These are phyloP conservation scores for Picea abies DNA, from an alignment of 83 land plant genomes.

Conservation along the genomic window DNA sequence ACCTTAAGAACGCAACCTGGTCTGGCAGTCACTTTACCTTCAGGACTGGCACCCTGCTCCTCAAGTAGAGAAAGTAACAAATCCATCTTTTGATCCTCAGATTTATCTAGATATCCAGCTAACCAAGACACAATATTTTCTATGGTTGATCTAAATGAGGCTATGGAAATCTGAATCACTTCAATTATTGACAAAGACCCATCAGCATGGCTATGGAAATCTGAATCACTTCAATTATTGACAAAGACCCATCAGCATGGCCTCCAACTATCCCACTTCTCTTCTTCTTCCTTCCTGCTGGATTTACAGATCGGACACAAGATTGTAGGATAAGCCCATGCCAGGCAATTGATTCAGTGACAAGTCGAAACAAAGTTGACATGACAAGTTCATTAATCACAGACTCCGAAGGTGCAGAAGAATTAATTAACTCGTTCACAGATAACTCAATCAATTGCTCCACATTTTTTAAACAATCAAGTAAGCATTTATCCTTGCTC, in stretches of 20 bases:
- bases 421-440: conserved; percentile 20
- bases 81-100: conserved; percentile 46
- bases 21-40: conserved; percentile 13
- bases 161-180: too few species aligned
- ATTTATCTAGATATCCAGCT: conserved; percentile 28
- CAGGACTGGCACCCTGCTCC: conserved; percentile 2
- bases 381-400: conserved; percentile 27
- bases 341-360: conserved; percentile 71
- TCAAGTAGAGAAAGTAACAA: conserved; percentile 26
- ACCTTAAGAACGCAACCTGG: conserved; percentile 45
- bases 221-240: conserved; percentile 21
- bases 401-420: background rate
- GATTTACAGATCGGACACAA: conserved; percentile 41
- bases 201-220: conserved; percentile 22
- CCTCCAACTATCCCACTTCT: conserved; percentile 29
- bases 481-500: conserved; percentile 14
- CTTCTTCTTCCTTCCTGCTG: conserved; percentile 68
- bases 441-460: conserved; percentile 31
- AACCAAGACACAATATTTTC: conserved; percentile 38
- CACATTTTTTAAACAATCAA: conserved; percentile 36
- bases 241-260: conserved; percentile 24
- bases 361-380: conserved; percentile 42
- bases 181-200: too few species aligned
- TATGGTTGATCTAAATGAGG: conserved; percentile 26
- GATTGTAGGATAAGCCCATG: conserved; percentile 60